A percentile compares a stretch with the other conserved stretches of the same genome.
phyloP scores from a whole-genome alignment of 2,329 filamentous ascomycete genomes.

The Curvularia spicifera region DNA sequence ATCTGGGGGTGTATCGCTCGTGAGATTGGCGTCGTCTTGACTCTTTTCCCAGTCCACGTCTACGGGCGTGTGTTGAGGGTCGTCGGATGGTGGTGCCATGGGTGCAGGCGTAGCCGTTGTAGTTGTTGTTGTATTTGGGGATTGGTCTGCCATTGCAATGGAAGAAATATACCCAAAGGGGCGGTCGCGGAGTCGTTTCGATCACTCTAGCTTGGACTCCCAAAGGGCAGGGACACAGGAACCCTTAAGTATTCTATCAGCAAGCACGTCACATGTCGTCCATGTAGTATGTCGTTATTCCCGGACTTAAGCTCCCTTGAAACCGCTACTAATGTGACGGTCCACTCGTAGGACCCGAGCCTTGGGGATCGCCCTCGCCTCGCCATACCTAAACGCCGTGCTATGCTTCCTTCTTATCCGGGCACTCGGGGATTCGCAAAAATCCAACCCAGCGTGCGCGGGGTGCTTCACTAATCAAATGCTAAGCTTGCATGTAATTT shows the following conservation, averaged over 20 bases:
- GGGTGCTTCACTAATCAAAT: not conserved
- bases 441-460: too few species aligned
- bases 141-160: slow-evolving; percentile 2
- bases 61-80: not conserved
- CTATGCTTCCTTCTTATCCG: not conserved
- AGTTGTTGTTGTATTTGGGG: not conserved
- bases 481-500: not conserved
- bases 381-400: not conserved
- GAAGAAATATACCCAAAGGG: not conserved
- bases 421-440: too few species aligned
- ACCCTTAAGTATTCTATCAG: slow-evolving; percentile 5
- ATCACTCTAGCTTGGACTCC: not conserved
- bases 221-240: too few species aligned
- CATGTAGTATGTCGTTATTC: slow-evolving; percentile 15
- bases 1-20: slow-evolving; percentile 7
- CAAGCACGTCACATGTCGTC: slow-evolving; percentile 4
- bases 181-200: not conserved
- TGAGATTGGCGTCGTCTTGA: slow-evolving; percentile 9
- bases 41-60: slow-evolving; percentile 11
- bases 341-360: not conserved
- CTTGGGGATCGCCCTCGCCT: slow-evolving; percentile 1
- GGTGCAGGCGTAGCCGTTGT: not conserved
- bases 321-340: not conserved
- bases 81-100: not conserved
- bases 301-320: slow-evolving; percentile 16